Evolutionary conservation across 73 alveolate species (phyloP), one percentile per base, ranked within the genome.

Genomic region (Loxodes magnus): DNA sequence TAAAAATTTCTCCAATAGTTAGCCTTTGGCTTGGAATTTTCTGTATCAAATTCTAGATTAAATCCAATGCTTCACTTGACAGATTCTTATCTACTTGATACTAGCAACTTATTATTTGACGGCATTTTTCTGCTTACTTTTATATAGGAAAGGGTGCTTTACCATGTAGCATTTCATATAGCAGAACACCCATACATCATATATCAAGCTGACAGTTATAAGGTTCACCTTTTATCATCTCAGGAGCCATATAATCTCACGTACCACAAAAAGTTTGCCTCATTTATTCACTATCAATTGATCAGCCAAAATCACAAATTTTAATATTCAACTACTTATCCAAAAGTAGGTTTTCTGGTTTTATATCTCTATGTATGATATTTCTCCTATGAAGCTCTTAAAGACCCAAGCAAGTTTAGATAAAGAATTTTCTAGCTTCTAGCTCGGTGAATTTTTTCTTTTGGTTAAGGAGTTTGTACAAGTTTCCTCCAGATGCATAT

Each of bases 171-270:
- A 89, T 37, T 60, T 89, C 98, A 77, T 72, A 89, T 3, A 89
- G 80, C 23, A 89, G 77, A 6, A 89, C 61, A 6, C 98, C 98
- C 17, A 89, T 51, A 14, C 84, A 64, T 95, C 98, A 89, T n/a
- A 84, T 54, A 62, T 89, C 98, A 7, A 85, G 67, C 30, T 87
- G 54, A 38, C 82, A 77, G 55, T 77, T 80, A 39, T 89, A 81
- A 3, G 71, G 57, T 23, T 51, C 56, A 37, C 71, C 77, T 35
- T 35, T 39, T 3, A 81, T 38, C 81, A 88, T 90, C 56, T 91
- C 98, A 9, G 98, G 98, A 2, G 97, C 94, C 98, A 91, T 91
- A 55, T 91, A 91, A 56, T 91, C 96, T 43, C 74, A 74, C 3
- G 96, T 85, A 4, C 98, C 98, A 33, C 98, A 88, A 61, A 88